Base-by-base conservation (phyloP, 768 basidiomycete genomes). In the Podaxis pistillaris region DNA sequence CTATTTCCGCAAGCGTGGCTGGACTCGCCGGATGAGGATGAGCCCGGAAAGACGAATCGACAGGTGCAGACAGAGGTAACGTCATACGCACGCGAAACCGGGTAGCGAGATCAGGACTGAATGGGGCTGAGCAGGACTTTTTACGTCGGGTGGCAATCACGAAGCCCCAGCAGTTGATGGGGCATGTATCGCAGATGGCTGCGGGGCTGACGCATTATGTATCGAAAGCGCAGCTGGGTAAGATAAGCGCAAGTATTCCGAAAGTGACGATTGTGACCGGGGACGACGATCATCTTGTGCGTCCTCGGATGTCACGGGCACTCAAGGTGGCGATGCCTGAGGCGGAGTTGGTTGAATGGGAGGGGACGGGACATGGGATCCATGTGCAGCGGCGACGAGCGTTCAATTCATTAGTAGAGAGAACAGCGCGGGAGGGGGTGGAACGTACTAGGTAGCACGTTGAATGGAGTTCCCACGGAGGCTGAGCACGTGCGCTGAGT, bases 221-320 rank as follows among this genome's bases (percentile, higher is more conserved):
- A 66, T 68, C 75, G 4, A 72, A 81, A 0, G 76, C 77, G 0
- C 79, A 82, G 4, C 77, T 89, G 19, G 72, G 73, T 12, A 69
- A 63, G 38, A 82, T 91, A 50, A 83, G 85, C 0, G 69, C 72
- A 0, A 74, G 77, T 3, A 82, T 93, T 22, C 87, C 90, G 11
- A 91, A 90, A 69, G 79, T 91, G 7, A 67, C 80, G 33, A 86
- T 85, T 57, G 68, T 91, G n/a, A 89, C 87, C 0, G 91, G 89
- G 2, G 85, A 89, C 63, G 72, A 84, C 1, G 91, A 93, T 68
- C 65, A 81, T 53, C 72, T 93, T 2, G 79, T 93, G 8, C 67
- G 75, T 15, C 77, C 84, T 0, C 64, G 67, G 6, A 83, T 88
- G 58, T 88, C 86, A 24, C 66, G 71, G 6, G 72, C 78, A 22